Conservation (phyloP, 2,329 filamentous ascomycete species). For the Paracoccidioides lutzii region DNA sequence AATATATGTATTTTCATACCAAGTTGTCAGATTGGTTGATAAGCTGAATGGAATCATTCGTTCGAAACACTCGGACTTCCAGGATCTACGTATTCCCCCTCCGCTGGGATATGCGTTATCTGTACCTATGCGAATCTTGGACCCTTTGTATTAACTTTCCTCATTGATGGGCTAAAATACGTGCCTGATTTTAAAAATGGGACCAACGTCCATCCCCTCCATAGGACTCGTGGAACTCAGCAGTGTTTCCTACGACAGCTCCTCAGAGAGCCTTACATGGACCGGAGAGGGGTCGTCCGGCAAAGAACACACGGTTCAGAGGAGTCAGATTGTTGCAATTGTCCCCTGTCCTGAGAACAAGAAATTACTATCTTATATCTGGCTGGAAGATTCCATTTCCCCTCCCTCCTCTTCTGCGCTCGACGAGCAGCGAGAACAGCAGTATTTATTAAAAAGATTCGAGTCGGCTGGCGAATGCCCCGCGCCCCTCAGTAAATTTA, state of each 20-base stretch:
- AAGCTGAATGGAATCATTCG: too few species aligned
- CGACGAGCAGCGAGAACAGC: neutral
- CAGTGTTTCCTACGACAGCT: neutral
- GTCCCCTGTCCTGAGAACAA: neutral
- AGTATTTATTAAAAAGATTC: neutral
- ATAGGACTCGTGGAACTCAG: neutral
- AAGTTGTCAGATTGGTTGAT: too few species aligned
- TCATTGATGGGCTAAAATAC: too few species aligned
- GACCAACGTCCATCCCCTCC: neutral
- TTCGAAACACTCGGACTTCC: too few species aligned
- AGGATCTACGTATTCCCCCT: too few species aligned
- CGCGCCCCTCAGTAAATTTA: neutral
- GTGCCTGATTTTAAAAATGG: too few species aligned
- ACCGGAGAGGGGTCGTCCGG: neutral
- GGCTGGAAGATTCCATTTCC: neutral
- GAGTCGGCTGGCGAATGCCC: neutral
- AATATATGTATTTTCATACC: too few species aligned
- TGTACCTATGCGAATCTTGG: too few species aligned
- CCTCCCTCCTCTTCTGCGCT: neutral
- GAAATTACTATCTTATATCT: neutral
- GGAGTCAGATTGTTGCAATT: neutral
- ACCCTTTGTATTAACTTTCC: too few species aligned
- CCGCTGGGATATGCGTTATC: too few species aligned
- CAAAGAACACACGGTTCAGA: neutral
- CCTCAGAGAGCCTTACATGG: neutral